Evolutionary conservation across 2,329 filamentous ascomycete species (phyloP).

Genomic region (Colletotrichum truncatum): DNA sequence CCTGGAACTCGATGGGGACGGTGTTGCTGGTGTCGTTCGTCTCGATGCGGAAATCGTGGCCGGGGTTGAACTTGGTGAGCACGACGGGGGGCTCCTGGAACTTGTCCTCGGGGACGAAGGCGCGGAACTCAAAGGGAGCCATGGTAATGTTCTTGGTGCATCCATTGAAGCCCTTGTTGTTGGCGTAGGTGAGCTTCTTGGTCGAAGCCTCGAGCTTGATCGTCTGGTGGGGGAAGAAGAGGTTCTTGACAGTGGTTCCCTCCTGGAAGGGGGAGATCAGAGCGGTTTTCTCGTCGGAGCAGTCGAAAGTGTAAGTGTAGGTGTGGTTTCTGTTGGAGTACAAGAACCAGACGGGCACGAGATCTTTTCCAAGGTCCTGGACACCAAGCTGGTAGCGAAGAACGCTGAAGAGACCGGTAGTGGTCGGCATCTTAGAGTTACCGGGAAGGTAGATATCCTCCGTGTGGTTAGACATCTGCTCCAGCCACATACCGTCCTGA

Average conservation of each 20-base stretch:
- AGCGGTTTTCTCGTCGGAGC: constrained; percentile 51
- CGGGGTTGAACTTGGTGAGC: constrained; percentile 68
- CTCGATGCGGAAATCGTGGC: constrained; percentile 67
- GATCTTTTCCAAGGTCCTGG: constrained; percentile 45
- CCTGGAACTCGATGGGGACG: constrained; percentile 60
- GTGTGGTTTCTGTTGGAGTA: constrained; percentile 59
- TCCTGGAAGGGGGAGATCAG: constrained; percentile 66
- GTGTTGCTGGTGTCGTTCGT: constrained; percentile 42
- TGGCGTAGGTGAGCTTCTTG: constrained; percentile 55
- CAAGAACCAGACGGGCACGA: constrained; percentile 65
- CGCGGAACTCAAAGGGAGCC: constrained; percentile 65
- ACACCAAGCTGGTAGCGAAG: constrained; percentile 54
- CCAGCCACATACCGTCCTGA: constrained; percentile 67
- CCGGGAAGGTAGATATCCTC: constrained; percentile 53
- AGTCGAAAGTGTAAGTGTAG: constrained; percentile 65
- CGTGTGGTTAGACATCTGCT: constrained; percentile 66
- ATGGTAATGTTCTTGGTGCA: constrained; percentile 63
- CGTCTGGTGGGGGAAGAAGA: constrained; percentile 71
- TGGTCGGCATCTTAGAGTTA: constrained; percentile 61
- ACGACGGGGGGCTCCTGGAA: constrained; percentile 63
- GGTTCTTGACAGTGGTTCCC: constrained; percentile 66
- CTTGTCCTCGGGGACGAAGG: constrained; percentile 62
- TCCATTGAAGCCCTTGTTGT: constrained; percentile 59
- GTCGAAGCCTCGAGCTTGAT: constrained; percentile 56
- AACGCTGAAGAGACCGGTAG: constrained; percentile 69